These are phyloP conservation scores for Vitis hybrid DNA, from an alignment of 177 flowering plant species.

Conservation along the genomic window DNA sequence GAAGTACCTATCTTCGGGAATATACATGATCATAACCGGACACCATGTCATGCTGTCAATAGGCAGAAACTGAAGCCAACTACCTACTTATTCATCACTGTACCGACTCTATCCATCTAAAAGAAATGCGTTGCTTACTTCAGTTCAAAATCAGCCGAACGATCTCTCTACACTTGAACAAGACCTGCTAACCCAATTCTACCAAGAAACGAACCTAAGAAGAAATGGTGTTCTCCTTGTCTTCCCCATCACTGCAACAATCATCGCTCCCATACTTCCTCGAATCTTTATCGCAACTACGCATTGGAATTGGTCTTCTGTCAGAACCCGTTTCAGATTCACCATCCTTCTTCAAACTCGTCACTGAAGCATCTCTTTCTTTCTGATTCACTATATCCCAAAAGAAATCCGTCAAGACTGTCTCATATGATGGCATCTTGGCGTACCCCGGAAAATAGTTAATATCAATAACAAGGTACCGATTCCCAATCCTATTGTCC, in stretches of 20 bases:
- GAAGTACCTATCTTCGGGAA: slow-evolving; percentile 39
- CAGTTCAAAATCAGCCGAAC: slow-evolving; percentile 7
- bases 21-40: slow-evolving; percentile 39
- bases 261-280: slow-evolving; percentile 30
- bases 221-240: slow-evolving; percentile 24
- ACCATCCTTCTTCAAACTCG: slow-evolving; percentile 10
- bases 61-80: slow-evolving; percentile 22
- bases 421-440: slow-evolving; percentile 85
- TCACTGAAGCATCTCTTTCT: not conserved
- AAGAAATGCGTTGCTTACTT: slow-evolving; percentile 11
- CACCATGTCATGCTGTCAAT: slow-evolving; percentile 26
- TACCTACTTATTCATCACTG: slow-evolving; percentile 38
- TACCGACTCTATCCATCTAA: slow-evolving; percentile 19
- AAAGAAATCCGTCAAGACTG: slow-evolving; percentile 78
- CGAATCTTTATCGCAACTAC: slow-evolving; percentile 27
- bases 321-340: slow-evolving; percentile 6
- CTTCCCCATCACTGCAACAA: slow-evolving; percentile 37
- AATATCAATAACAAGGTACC: slow-evolving; percentile 81
- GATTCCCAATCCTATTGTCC: slow-evolving; percentile 62
- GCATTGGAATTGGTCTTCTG: not conserved
- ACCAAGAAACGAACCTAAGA: slow-evolving; percentile 11
- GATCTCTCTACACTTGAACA: slow-evolving; percentile 10
- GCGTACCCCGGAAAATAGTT: slow-evolving; percentile 96
- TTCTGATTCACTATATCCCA: slow-evolving; percentile 44
- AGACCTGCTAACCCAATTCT: slow-evolving; percentile 6